Conservation (phyloP, 441 rosid species). For the Pelargonium myrrhifolium region DNA sequence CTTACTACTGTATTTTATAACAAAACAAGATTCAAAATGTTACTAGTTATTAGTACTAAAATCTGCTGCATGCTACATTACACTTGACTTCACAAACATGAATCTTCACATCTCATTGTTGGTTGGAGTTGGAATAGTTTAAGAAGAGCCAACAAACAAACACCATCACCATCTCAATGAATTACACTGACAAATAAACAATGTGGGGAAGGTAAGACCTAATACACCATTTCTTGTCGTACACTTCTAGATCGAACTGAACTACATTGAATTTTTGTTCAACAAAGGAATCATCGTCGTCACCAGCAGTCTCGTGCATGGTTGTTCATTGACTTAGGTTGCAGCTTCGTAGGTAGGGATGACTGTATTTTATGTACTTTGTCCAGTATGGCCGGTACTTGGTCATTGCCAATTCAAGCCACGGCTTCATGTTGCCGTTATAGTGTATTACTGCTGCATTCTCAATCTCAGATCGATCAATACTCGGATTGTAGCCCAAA, state of each 20-base stretch:
- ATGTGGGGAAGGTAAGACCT: slow-evolving; percentile 26
- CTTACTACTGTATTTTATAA: too few relatives aligned
- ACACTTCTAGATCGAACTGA: slow-evolving; percentile 15
- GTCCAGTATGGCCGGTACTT: slow-evolving; percentile 80
- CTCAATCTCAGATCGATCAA: slow-evolving; percentile 69
- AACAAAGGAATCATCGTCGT: neutral
- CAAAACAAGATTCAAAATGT: too few relatives aligned
- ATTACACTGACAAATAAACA: slow-evolving; percentile 33
- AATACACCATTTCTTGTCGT: slow-evolving; percentile 18
- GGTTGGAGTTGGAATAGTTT: neutral
- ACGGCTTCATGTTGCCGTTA: slow-evolving; percentile 92
- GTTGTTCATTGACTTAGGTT: slow-evolving; percentile 60
- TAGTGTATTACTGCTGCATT: slow-evolving; percentile 84
- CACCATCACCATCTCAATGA: slow-evolving; percentile 24
- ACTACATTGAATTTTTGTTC: neutral
- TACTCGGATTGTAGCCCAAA: slow-evolving; percentile 68
- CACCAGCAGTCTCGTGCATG: neutral
- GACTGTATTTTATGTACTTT: slow-evolving; percentile 72
- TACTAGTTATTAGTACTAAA: neutral
- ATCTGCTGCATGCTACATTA: neutral
- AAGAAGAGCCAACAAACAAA: neutral
- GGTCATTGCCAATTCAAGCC: slow-evolving; percentile 91
- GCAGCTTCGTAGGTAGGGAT: slow-evolving; percentile 77
- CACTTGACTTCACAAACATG: neutral
- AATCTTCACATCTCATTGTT: neutral